These are phyloP conservation scores for Boeremia exigua DNA, from an alignment of 2,329 filamentous ascomycete species.

Conservation along the genomic window DNA sequence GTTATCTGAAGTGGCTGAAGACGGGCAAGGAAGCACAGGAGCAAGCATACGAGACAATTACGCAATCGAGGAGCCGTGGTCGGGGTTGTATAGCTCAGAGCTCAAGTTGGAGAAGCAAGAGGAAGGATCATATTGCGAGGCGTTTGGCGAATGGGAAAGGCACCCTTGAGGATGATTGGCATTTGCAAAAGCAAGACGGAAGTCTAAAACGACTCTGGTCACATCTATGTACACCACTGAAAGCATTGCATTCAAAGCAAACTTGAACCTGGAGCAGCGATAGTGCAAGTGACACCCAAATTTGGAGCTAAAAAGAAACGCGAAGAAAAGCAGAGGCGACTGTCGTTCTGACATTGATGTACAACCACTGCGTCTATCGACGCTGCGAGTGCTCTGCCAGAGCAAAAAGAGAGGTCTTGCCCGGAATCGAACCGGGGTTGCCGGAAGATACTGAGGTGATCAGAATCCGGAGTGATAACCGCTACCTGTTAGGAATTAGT, in stretches of 20 bases:
- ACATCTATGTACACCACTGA: constrained; percentile 18
- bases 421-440: constrained; percentile 24
- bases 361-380: too few relatives aligned
- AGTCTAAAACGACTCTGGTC: constrained; percentile 1
- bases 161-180: constrained; percentile 15
- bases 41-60: not conserved
- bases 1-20: constrained; percentile 47
- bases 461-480: constrained; percentile 24
- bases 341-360: too few relatives aligned
- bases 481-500: constrained; percentile 12
- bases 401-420: constrained; percentile 17
- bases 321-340: too few relatives aligned
- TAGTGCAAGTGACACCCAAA: not conserved
- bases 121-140: constrained; percentile 35
- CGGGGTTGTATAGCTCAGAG: not conserved
- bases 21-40: not conserved
- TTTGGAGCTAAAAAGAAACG: not conserved
- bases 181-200: constrained; percentile 18
- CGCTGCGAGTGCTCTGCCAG: not conserved
- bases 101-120: not conserved
- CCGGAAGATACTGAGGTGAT: constrained; percentile 18
- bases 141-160: constrained; percentile 36
- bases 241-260: not conserved
- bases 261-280: not conserved
- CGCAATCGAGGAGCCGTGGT: not conserved